Evolutionary conservation across 768 basidiomycete genomes (phyloP).

Genomic region (Podaxis carcinomalis): DNA sequence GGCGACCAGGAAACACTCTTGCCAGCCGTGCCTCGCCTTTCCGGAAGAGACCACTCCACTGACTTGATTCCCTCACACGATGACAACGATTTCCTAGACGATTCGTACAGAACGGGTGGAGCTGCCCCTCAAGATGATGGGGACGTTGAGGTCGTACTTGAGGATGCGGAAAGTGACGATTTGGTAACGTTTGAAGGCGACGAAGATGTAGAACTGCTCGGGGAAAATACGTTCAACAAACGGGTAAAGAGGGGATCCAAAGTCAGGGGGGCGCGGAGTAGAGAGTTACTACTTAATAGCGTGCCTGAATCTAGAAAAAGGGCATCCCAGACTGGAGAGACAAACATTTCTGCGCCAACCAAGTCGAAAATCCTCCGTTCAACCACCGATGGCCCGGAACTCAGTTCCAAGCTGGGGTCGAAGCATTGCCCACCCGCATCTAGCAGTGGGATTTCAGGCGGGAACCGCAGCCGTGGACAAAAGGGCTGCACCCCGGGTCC

Average conservation of each 20-base stretch:
- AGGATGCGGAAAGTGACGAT: constrained; percentile 36
- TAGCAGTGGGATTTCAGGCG: neutral
- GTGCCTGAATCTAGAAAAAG: neutral
- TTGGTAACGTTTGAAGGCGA: constrained; percentile 80
- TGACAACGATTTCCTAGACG: neutral
- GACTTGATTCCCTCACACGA: neutral
- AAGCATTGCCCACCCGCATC: neutral
- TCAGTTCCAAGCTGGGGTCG: neutral
- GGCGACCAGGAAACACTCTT: neutral
- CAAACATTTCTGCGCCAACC: neutral
- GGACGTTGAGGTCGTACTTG: constrained; percentile 29
- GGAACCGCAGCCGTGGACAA: neutral
- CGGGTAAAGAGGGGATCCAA: constrained; percentile 59
- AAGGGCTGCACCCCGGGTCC: neutral
- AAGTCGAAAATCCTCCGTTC: neutral
- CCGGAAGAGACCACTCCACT: neutral
- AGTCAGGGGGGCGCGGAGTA: neutral
- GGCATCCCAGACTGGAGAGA: neutral
- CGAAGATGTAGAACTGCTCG: constrained; percentile 45
- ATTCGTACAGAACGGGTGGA: neutral
- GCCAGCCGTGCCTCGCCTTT: neutral
- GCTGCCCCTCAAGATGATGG: constrained; percentile 38
- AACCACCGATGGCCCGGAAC: neutral
- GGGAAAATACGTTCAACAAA: constrained; percentile 49
- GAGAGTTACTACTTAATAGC: neutral